Percentiles rank a stretch among this genome's conserved stretches.
phyloP scores from a whole-genome alignment of 2,329 filamentous ascomycete genomes.

The Nannizzia gypsea region DNA sequence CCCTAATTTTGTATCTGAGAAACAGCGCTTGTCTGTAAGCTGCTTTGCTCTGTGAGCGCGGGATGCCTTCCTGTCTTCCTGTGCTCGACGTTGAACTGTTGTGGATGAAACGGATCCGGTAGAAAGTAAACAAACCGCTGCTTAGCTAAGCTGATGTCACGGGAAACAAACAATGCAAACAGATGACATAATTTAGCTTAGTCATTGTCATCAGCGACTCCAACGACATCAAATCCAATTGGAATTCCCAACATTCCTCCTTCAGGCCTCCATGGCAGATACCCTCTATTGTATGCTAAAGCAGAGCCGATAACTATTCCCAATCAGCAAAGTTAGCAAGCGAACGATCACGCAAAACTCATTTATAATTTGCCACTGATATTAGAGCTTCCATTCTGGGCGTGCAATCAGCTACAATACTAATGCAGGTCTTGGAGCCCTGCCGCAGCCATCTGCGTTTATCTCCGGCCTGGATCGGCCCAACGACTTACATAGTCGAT shows the following conservation, averaged over 20 bases:
- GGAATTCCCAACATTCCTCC: too few relatives aligned
- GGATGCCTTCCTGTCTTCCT: not conserved
- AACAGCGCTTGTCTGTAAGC: not conserved
- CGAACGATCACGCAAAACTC: too few relatives aligned
- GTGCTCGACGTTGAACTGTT: not conserved
- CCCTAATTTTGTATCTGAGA: too few relatives aligned
- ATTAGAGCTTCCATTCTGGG: not conserved
- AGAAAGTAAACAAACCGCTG: conserved; percentile 1
- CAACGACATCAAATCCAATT: too few relatives aligned
- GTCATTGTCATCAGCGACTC: too few relatives aligned
- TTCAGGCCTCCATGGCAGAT: too few relatives aligned
- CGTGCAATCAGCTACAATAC: too few relatives aligned
- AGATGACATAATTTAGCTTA: not conserved
- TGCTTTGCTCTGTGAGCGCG: not conserved
- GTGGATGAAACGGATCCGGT: not conserved
- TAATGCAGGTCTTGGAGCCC: too few relatives aligned
- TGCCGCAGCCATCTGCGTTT: not conserved
- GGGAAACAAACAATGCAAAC: not conserved
- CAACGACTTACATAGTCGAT: not conserved
- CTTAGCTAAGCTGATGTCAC: not conserved
- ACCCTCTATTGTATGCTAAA: too few relatives aligned
- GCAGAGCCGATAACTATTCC: not conserved
- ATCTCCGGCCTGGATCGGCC: not conserved
- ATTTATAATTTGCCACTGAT: too few relatives aligned
- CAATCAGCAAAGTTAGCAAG: too few relatives aligned